Base-by-base conservation (phyloP, 2,329 filamentous ascomycete genomes). In the Arthrobotrys pseudoclavata region DNA sequence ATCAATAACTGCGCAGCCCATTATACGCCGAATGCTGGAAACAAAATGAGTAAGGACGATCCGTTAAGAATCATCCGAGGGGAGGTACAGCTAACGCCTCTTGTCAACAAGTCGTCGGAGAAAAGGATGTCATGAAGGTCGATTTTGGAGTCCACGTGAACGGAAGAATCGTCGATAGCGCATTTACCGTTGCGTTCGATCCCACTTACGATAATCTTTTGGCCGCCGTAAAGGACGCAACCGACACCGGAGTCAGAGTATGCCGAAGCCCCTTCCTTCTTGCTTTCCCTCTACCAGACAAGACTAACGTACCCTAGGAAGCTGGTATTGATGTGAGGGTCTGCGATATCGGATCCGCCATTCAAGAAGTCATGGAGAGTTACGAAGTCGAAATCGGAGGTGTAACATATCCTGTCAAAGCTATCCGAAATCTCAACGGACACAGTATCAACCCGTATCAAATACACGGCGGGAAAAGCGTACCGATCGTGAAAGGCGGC, bases 331-430 rank as follows among this genome's bases (percentile, higher is more conserved):
- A 97, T 83, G 94, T 93, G 55, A 90, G 94, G 69, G 90, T 97
- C 81, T 91, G 91, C 79, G 93, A 97, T 82, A 92, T 97, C 79
- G 92, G 94, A 76, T 91, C 89, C 9, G 87, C 89, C 18, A 95
- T 97, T 81, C 94, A 97, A 84, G 93, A 97, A 84, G 89, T 91
- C 29, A 97, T 97, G 93, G 94, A 97, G 85, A 94, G 92, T 84
- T 96, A 95, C 84, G 93, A 97, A 85, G 89, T 95, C 62, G 92
- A 96, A 84, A 88, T 96, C 80, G 89, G 91, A 83, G 93, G 93
- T 79, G 89, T 88, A 47, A 93, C 90, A 12, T 89, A 92, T 82
- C 93, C 91, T 0, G 88, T 96, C 83, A 96, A 96, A 86, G 88
- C 91, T 80, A 95, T 97, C 83, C 91, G 92, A 80, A 96, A 96